A percentile compares a stretch with the other conserved stretches of the same genome.
Conservation (phyloP, 495 filamentous ascomycete genomes). For the Jackrogersella multiformis region DNA sequence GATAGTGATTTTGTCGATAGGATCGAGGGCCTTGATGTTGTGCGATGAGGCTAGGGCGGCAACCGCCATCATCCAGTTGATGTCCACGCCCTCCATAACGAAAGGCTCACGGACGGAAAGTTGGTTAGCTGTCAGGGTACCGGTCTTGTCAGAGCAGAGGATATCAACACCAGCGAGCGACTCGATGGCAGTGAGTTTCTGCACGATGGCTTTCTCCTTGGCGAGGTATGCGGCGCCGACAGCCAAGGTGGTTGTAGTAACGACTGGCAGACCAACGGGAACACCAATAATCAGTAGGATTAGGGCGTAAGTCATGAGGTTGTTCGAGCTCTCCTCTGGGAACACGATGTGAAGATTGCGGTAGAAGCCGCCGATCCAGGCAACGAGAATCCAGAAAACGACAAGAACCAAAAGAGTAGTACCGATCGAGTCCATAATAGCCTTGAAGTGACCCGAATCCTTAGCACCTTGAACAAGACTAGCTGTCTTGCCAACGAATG, state of each 20-base stretch:
- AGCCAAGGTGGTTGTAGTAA: conserved; percentile 95
- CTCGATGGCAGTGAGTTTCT: conserved; percentile 94
- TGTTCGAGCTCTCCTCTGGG: conserved; percentile 45
- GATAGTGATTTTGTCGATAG: conserved; percentile 91
- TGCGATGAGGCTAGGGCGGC: conserved; percentile 87
- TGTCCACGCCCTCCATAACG: conserved; percentile 76
- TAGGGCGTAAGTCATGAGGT: conserved; percentile 81
- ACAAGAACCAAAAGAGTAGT: conserved; percentile 82
- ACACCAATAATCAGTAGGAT: conserved; percentile 92
- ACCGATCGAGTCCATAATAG: conserved; percentile 83
- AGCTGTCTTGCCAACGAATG: conserved; percentile 86
- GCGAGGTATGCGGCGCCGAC: conserved; percentile 93
- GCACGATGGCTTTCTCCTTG: conserved; percentile 94
- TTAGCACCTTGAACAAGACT: conserved; percentile 77
- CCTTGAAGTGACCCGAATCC: conserved; percentile 84
- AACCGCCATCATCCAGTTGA: conserved; percentile 85
- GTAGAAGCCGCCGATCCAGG: conserved; percentile 87
- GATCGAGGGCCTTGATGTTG: conserved; percentile 91
- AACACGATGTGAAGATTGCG: conserved; percentile 75
- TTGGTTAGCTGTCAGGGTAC: conserved; percentile 92
- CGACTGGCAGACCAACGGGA: conserved; percentile 92
- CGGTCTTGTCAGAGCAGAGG: conserved; percentile 96
- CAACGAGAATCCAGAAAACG: conserved; percentile 75
- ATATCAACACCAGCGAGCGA: conserved; percentile 96
- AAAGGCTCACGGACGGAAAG: conserved; percentile 84